Conservation (phyloP, 345 rosid genomes). For the Balakata baccata region DNA sequence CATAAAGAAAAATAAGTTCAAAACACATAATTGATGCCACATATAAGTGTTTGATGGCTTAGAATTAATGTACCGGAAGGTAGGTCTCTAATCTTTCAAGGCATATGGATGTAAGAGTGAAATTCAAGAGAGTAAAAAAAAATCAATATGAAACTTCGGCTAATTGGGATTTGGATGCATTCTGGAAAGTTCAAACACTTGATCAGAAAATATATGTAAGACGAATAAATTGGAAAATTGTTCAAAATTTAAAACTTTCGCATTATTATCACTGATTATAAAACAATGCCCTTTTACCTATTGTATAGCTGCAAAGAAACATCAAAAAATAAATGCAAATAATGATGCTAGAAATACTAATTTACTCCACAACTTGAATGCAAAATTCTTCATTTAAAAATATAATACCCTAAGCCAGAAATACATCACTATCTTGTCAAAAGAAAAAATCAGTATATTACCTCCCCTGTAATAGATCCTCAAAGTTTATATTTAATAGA, state of each 20-base stretch:
- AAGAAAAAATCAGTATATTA: too few relatives aligned
- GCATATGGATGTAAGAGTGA: background rate
- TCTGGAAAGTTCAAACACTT: too few relatives aligned
- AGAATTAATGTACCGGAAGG: background rate
- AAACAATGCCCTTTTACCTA: background rate
- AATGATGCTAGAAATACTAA: background rate
- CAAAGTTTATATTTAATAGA: too few relatives aligned
- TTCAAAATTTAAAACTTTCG: background rate
- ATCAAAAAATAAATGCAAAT: background rate
- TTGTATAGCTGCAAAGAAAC: background rate
- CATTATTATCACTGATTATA: background rate
- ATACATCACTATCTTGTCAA: too few relatives aligned
- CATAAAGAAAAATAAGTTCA: background rate
- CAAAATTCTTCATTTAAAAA: background rate
- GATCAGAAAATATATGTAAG: background rate
- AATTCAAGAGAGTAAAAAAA: background rate
- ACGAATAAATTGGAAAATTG: background rate
- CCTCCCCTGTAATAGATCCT: too few relatives aligned
- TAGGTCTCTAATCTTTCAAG: background rate
- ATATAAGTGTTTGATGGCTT: background rate
- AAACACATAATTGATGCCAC: background rate
- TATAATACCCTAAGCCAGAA: background rate
- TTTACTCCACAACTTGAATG: background rate
- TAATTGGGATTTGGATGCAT: background rate
- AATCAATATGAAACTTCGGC: background rate